These are phyloP conservation scores for Ophiostoma quercus DNA, from an alignment of 2,329 filamentous ascomycete species.

Conservation along the genomic window DNA sequence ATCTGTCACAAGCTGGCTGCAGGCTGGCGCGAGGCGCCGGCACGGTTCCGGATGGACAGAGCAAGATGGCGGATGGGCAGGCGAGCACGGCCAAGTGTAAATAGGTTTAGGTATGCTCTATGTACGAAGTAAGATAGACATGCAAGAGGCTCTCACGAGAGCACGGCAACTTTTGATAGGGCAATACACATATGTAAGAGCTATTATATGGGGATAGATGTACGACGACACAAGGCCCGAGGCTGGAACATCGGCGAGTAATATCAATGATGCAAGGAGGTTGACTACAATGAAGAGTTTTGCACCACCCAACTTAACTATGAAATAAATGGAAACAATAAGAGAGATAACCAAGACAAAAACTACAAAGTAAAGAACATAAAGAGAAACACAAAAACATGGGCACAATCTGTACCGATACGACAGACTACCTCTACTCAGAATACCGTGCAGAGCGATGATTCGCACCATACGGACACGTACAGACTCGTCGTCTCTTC, in stretches of 20 bases:
- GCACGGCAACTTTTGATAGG: neutral
- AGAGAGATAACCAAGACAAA: neutral
- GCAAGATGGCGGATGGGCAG: neutral
- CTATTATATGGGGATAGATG: neutral
- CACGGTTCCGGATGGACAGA: conserved; percentile 1
- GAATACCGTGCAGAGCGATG: neutral
- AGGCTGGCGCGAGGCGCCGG: neutral
- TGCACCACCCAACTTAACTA: neutral
- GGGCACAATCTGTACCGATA: no score
- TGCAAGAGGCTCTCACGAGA: neutral
- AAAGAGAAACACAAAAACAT: no score
- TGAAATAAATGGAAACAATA: neutral
- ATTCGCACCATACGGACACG: neutral
- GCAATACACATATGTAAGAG: no score
- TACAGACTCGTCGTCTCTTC: neutral
- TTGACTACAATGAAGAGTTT: neutral
- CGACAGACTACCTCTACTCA: no score
- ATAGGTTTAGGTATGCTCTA: neutral
- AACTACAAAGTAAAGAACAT: no score
- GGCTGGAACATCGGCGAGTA: neutral
- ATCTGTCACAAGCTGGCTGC: neutral
- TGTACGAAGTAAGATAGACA: neutral
- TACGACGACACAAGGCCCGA: neutral
- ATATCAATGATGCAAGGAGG: neutral
- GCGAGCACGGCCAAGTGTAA: conserved; percentile 5